phyloP scores from a whole-genome alignment of 2,329 filamentous ascomycete species.

The Orbilia javanica region DNA sequence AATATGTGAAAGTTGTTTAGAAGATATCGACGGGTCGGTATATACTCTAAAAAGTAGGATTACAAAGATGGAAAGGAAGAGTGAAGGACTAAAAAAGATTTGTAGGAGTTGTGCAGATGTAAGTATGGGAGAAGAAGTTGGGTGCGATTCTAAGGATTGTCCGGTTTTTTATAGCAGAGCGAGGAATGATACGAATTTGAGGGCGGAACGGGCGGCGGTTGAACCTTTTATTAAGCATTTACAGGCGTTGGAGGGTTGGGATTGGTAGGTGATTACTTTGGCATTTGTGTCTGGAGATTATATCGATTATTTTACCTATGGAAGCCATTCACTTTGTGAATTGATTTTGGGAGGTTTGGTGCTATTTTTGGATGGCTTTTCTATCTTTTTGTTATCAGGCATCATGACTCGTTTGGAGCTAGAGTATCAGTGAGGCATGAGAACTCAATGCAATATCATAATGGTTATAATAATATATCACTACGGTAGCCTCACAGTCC shows the following conservation, averaged over 20 bases:
- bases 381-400: too few relatives aligned
- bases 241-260: conserved; percentile 62
- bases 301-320: too few relatives aligned
- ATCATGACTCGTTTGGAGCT: too few relatives aligned
- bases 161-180: conserved; percentile 87
- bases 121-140: conserved; percentile 80
- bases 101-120: conserved; percentile 85
- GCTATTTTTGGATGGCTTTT: too few relatives aligned
- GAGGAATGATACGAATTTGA: conserved; percentile 71
- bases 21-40: conserved; percentile 73
- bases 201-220: conserved; percentile 65
- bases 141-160: conserved; percentile 90
- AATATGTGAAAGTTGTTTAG: conserved; percentile 73
- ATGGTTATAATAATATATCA: too few relatives aligned
- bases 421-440: too few relatives aligned
- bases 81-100: conserved; percentile 75
- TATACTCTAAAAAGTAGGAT: conserved; percentile 75
- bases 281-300: too few relatives aligned
- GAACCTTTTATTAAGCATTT: conserved; percentile 67
- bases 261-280: too few relatives aligned
- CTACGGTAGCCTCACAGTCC: too few relatives aligned
- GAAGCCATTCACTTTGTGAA: too few relatives aligned
- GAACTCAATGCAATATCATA: too few relatives aligned
- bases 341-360: too few relatives aligned
- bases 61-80: conserved; percentile 73